Base-by-base conservation (phyloP, 352 stramenopile genomes). In the Pythium angustatum region DNA sequence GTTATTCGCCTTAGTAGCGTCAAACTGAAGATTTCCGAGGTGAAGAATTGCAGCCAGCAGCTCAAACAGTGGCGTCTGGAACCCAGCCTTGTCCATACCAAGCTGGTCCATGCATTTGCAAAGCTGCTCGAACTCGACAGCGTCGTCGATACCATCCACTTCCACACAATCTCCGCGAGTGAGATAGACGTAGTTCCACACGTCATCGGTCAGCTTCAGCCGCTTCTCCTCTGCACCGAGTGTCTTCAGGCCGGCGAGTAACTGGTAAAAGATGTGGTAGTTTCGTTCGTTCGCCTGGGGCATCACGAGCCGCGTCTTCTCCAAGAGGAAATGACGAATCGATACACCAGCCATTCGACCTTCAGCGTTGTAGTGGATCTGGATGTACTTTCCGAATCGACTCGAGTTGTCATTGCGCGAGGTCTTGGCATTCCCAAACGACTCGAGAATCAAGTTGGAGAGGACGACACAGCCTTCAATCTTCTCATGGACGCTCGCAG, bases 341-440 rank as follows among this genome's bases (percentile, higher is more conserved):
- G 81, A 88, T 1, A 91, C 85, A 2, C 82, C 77, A 2, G 72
- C 77, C 81, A 93, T 93, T 54, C 83, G 81, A 0, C 82, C 82
- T 66, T 93, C 77, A 11, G 27, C 58, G 62, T 79, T 91, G 72
- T 92, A 94, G 40, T 88, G 77, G 54, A 94, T 93, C 68, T 94
- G 84, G 38, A 94, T 94, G 60, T 93, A 97, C 75, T 97, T 97
- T 63, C 89, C 89, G 41, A 96, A 96, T 7, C 87, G 88, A 79
- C 87, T 96, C 7, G 81, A 93, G 62, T 96, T 96, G 70, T 96
- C 87, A 54, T 96, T 96, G 9, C 89, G 72, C 14, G 79, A 88
- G 1, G 83, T 94, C 69, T 94, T 91, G 8, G 87, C 85, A 28
- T 95, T 93, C 10, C 86, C 86, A 69, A 95, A 95, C 24, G 86